These are phyloP conservation scores for Rhinocladiella similis DNA, from an alignment of 2,329 filamentous ascomycete species.

Conservation along the genomic window DNA sequence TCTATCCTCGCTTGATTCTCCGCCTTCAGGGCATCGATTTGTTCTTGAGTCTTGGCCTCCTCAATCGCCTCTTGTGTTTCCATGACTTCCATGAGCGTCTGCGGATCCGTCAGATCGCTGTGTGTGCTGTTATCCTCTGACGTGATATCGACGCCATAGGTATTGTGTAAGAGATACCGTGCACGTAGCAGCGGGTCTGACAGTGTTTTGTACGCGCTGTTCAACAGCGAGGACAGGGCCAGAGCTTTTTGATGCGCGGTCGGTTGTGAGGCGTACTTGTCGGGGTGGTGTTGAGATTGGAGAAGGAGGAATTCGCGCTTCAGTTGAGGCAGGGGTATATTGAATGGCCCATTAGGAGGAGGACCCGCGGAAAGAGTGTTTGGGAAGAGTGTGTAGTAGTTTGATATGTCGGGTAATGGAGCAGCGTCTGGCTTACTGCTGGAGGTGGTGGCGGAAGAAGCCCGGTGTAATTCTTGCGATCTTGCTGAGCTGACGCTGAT, in stretches of 20 bases:
- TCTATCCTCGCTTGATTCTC: conserved; percentile 69
- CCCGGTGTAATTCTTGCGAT: neutral
- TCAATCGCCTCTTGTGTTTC: conserved; percentile 77
- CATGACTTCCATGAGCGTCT: conserved; percentile 80
- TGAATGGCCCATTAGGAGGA: conserved; percentile 75
- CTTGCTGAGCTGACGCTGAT: neutral
- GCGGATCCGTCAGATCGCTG: conserved; percentile 59
- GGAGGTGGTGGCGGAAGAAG: neutral
- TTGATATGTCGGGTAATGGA: conserved; percentile 37
- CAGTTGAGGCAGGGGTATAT: conserved; percentile 67
- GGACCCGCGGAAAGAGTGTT: conserved; percentile 72
- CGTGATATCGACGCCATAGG: conserved; percentile 69
- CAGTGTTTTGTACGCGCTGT: conserved; percentile 88
- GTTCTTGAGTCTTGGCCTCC: conserved; percentile 53
- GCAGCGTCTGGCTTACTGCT: neutral
- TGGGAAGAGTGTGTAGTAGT: conserved; percentile 89
- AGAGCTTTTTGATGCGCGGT: conserved; percentile 64
- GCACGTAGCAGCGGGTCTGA: conserved; percentile 75
- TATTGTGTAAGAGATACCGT: conserved; percentile 75
- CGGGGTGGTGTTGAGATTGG: conserved; percentile 58
- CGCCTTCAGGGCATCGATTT: conserved; percentile 64
- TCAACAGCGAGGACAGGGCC: conserved; percentile 77
- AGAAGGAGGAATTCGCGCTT: conserved; percentile 84
- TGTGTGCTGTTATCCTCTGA: conserved; percentile 74
- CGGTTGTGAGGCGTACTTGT: conserved; percentile 47